Evolutionary conservation across 148 eudicot genomes (phyloP).

Genomic region (Bassia scoparia): DNA sequence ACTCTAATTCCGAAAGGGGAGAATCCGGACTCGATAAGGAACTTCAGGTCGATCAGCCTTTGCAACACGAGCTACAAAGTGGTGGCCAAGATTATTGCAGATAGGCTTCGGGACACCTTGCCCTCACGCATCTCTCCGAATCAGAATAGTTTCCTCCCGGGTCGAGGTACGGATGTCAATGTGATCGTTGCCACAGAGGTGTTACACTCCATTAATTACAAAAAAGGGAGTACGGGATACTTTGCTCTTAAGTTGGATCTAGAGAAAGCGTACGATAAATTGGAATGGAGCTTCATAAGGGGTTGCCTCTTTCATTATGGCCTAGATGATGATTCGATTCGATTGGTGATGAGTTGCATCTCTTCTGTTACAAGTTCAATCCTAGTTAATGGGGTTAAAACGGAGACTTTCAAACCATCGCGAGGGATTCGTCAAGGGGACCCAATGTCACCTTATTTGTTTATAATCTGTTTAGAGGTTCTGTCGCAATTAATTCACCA

Average conservation of each 20-base stretch:
- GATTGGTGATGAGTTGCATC: not conserved
- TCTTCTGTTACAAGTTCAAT: not conserved
- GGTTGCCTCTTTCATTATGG: no score
- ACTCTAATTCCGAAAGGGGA: no score
- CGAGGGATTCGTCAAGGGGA: not conserved
- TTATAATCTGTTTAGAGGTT: no score
- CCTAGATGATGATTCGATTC: not conserved
- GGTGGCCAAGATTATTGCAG: no score
- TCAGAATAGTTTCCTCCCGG: no score
- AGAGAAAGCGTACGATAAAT: not conserved
- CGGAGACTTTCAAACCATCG: not conserved
- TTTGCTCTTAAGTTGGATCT: not conserved
- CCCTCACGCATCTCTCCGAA: no score
- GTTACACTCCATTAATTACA: not conserved
- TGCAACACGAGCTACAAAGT: no score
- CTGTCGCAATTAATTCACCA: no score
- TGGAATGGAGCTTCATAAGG: not conserved
- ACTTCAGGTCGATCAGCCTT: no score
- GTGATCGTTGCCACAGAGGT: not conserved
- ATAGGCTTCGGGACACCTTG: no score
- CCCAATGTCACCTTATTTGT: not conserved
- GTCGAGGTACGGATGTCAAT: not conserved
- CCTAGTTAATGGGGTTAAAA: not conserved
- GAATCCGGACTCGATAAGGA: no score
- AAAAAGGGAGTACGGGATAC: not conserved